Percentiles rank a stretch among this genome's conserved stretches.
phyloP scores from a whole-genome alignment of 1,284 basidiomycete species.

The Inonotus hispidus region DNA sequence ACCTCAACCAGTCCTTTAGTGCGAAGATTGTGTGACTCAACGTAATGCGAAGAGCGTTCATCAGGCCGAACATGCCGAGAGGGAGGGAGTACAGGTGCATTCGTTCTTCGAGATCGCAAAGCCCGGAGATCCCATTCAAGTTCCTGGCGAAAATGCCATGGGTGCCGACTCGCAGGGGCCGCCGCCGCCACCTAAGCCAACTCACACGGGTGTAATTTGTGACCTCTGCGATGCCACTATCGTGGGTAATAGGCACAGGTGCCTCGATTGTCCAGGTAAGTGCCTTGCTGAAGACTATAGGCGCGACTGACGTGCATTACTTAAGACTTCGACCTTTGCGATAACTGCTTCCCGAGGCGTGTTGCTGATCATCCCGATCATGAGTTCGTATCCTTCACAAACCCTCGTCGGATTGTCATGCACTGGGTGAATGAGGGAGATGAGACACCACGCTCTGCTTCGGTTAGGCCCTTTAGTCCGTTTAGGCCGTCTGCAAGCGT shows the following conservation, averaged over 20 bases:
- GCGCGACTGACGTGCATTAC: not conserved
- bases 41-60: conserved; percentile 21
- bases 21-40: conserved; percentile 22
- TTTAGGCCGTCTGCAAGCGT: not conserved
- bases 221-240: conserved; percentile 53
- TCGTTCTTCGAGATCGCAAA: conserved; percentile 10
- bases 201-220: conserved; percentile 44
- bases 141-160: not conserved
- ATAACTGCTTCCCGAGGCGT: conserved; percentile 43
- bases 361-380: conserved; percentile 50
- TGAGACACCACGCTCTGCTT: conserved; percentile 15
- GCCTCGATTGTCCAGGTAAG: conserved; percentile 62
- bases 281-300: conserved; percentile 2
- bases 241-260: conserved; percentile 65
- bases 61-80: conserved; percentile 15
- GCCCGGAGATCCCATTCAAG: not conserved
- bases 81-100: not conserved
- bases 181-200: conserved; percentile 3
- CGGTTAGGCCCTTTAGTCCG: not conserved
- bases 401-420: conserved; percentile 58
- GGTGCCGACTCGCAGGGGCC: not conserved
- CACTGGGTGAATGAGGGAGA: conserved; percentile 48
- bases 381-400: conserved; percentile 61
- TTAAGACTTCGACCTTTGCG: conserved; percentile 69
- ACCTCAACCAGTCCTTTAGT: conserved; percentile 16